These are phyloP conservation scores for Peronospora farinosa DNA, from an alignment of 352 stramenopile genomes.

Conservation along the genomic window DNA sequence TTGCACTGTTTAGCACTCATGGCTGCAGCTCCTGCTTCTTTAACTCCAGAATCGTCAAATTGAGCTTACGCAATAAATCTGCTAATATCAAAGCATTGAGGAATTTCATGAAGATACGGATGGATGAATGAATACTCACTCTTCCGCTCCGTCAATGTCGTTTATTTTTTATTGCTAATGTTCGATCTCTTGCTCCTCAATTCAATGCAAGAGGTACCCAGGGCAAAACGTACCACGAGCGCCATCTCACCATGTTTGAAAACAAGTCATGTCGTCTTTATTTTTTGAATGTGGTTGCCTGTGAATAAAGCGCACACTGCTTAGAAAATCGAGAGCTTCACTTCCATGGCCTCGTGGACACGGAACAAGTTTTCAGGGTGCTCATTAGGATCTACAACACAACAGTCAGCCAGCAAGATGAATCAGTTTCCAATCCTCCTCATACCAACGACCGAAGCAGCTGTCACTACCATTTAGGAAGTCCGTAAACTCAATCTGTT, in stretches of 20 bases:
- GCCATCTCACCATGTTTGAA: slow-evolving; percentile 3
- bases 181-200: background rate
- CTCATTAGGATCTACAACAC: slow-evolving; percentile 57
- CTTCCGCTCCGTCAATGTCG: slow-evolving; percentile 18
- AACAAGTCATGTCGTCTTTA: background rate
- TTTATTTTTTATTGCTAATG: slow-evolving; percentile 17
- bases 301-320: slow-evolving; percentile 1
- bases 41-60: slow-evolving; percentile 5
- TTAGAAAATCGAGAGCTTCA: slow-evolving; percentile 88
- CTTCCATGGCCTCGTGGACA: slow-evolving; percentile 85
- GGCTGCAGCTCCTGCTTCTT: slow-evolving; percentile 15
- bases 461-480: slow-evolving; percentile 67
- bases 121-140: background rate
- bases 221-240: slow-evolving; percentile 4
- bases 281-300: slow-evolving; percentile 8
- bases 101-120: background rate
- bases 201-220: background rate
- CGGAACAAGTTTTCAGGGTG: slow-evolving; percentile 75
- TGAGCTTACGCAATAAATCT: slow-evolving; percentile 6
- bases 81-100: background rate
- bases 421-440: slow-evolving; percentile 1
- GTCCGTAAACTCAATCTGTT: slow-evolving; percentile 75
- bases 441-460: background rate
- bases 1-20: slow-evolving; percentile 70
- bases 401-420: slow-evolving; percentile 4